These are phyloP conservation scores for Endoconidiophora laricicola DNA, from an alignment of 2,329 filamentous ascomycete genomes.

Conservation along the genomic window DNA sequence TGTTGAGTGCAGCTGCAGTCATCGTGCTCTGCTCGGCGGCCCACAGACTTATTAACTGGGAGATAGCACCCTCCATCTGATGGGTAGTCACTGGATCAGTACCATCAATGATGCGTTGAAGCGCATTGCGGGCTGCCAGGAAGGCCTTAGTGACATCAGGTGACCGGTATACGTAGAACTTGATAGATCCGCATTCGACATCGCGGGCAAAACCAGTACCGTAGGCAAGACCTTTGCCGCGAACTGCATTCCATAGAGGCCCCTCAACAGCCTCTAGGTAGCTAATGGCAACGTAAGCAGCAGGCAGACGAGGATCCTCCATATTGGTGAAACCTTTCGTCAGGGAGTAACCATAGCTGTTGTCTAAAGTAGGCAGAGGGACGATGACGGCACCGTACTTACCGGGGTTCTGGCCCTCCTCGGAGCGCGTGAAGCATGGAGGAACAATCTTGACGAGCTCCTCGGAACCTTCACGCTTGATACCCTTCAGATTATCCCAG, in stretches of 20 bases:
- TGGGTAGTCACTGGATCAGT: constrained; percentile 57
- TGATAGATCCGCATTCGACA: constrained; percentile 61
- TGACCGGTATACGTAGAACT: constrained; percentile 77
- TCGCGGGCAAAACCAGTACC: constrained; percentile 66
- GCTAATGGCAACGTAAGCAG: constrained; percentile 71
- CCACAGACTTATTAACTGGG: constrained; percentile 68
- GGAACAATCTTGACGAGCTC: constrained; percentile 42
- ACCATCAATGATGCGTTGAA: constrained; percentile 59
- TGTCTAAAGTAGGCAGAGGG: constrained; percentile 84
- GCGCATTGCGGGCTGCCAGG: constrained; percentile 54
- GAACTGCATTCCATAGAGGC: constrained; percentile 82
- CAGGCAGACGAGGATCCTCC: constrained; percentile 60
- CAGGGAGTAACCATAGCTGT: constrained; percentile 69
- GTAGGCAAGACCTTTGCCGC: constrained; percentile 86
- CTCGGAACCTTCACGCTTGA: constrained; percentile 23
- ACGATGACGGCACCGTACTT: constrained; percentile 59
- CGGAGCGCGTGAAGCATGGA: constrained; percentile 53
- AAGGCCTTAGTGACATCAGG: constrained; percentile 83
- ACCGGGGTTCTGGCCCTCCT: constrained; percentile 59
- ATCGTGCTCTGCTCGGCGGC: constrained; percentile 83
- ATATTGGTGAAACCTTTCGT: constrained; percentile 59
- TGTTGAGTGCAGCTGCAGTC: constrained; percentile 62
- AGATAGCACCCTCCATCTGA: constrained; percentile 78
- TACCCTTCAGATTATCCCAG: constrained; percentile 42
- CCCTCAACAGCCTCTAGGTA: constrained; percentile 91